phyloP scores from a whole-genome alignment of 768 basidiomycete species.

The Leccinellum luteum region DNA sequence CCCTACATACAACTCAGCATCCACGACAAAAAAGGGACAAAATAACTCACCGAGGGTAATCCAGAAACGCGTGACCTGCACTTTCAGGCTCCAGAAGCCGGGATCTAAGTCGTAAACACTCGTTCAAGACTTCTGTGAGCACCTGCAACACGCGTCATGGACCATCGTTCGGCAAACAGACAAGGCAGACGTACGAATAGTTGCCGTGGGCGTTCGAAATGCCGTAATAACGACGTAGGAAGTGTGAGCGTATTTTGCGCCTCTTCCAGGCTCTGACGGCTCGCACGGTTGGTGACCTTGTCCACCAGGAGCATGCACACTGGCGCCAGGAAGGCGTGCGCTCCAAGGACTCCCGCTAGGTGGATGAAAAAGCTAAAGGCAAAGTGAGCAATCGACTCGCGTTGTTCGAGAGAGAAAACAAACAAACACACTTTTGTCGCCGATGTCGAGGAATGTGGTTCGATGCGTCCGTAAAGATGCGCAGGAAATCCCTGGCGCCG shows the following conservation, averaged over 20 bases:
- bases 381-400: slow-evolving; percentile 3
- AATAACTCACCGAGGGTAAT: slow-evolving; percentile 45
- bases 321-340: slow-evolving; percentile 76
- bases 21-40: background rate
- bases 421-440: slow-evolving; percentile 69
- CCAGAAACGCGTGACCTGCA: slow-evolving; percentile 49
- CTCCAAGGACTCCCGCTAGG: slow-evolving; percentile 78
- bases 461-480: slow-evolving; percentile 91
- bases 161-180: background rate
- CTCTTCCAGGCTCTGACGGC: slow-evolving; percentile 61
- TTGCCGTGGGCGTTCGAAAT: slow-evolving; percentile 46
- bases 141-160: slow-evolving; percentile 42
- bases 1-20: slow-evolving; percentile 35
- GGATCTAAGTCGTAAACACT: slow-evolving; percentile 57
- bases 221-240: slow-evolving; percentile 64
- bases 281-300: slow-evolving; percentile 65
- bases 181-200: slow-evolving; percentile 43
- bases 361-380: slow-evolving; percentile 79
- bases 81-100: slow-evolving; percentile 40
- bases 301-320: slow-evolving; percentile 84
- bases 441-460: slow-evolving; percentile 92
- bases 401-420: background rate
- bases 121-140: slow-evolving; percentile 61
- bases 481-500: slow-evolving; percentile 76
- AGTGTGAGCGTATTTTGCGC: slow-evolving; percentile 57